Evolutionary conservation across 148 eudicot species (phyloP), one percentile per base, ranked within the genome.

Genomic region (Rhododendron ferrugineum): DNA sequence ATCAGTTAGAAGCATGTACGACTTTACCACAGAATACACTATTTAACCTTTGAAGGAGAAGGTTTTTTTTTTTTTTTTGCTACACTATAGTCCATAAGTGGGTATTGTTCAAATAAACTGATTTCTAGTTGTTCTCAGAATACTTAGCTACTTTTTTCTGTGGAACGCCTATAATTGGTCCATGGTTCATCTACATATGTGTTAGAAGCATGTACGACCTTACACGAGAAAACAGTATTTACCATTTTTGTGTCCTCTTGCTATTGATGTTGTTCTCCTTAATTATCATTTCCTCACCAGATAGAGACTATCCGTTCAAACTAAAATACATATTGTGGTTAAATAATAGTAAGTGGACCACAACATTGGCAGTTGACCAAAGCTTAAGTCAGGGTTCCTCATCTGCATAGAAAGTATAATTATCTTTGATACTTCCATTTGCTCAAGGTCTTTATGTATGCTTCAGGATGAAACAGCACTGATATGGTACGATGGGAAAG

Each of bases 381-480:
- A 50, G 42, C 32, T 54, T 22, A 46, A 60, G 9, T 83, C 54
- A 37, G n/a, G 78, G 32, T 73, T 73, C 60, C 66, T 52, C 9
- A 22, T 36, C 6, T 73, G 64, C 20, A 16, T 79, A 78, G 15
- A 50, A 46, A 50, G 30, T n/a, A 28, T 30, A 30, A 50, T 28
- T 49, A 22, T 6, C 6, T 58, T 50, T 78, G 54, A 62, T 50
- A 28, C 11, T 7, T 40, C 52, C 52, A 23, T 52, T 75, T 37
- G 34, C 54, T 56, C 18, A 77, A 60, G 76, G 66, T 47, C n/a
- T 49, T 11, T 52, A 58, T 44, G 32, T 78, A 78, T 47, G 34
- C 90, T 88, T 88, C 94, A 94, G 98, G 98, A 94, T 89, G 96
- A 94, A 84, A 84, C 94, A 62, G 85, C 88, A 80, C 88, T 94